Evolutionary conservation across 2,329 filamentous ascomycete genomes (phyloP).

Genomic region (Diaporthe aspalathi): DNA sequence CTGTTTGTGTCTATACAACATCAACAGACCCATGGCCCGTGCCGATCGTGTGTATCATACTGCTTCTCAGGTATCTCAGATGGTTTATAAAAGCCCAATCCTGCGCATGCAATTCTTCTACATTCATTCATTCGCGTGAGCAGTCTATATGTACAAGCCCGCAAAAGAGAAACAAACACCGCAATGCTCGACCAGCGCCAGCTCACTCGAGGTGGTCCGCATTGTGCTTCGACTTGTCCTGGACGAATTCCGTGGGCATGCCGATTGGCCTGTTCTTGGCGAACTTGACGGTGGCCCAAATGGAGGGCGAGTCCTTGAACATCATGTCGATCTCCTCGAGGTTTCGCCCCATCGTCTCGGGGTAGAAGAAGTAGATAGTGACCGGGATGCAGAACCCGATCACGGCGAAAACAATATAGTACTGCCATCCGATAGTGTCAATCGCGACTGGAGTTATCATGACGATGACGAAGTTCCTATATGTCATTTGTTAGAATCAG

Average conservation of each 20-base stretch:
- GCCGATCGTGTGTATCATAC: slow-evolving; percentile 14
- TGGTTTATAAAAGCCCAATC: slow-evolving; percentile 12
- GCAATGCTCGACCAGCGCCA: background rate
- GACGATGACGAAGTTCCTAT: slow-evolving; percentile 57
- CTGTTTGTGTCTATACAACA: slow-evolving; percentile 24
- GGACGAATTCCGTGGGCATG: slow-evolving; percentile 38
- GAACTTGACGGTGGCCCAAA: slow-evolving; percentile 51
- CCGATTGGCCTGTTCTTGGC: slow-evolving; percentile 48
- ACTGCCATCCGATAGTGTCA: slow-evolving; percentile 61
- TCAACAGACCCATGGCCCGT: slow-evolving; percentile 10
- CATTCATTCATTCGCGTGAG: slow-evolving; percentile 5
- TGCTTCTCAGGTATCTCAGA: slow-evolving; percentile 13
- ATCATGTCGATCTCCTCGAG: slow-evolving; percentile 59
- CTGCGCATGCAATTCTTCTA: slow-evolving; percentile 15
- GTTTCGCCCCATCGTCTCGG: slow-evolving; percentile 63
- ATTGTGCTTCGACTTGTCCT: slow-evolving; percentile 34
- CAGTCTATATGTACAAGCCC: background rate
- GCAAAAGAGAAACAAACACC: background rate
- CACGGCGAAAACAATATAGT: slow-evolving; percentile 63
- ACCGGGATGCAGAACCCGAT: slow-evolving; percentile 58
- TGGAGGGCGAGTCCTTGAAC: slow-evolving; percentile 54
- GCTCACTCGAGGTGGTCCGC: slow-evolving; percentile 30
- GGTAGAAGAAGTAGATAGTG: slow-evolving; percentile 58
- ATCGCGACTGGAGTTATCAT: slow-evolving; percentile 60
- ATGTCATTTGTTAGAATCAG: background rate